Conservation (phyloP, 2,329 filamentous ascomycete genomes). For the Fusarium liriodendri region DNA sequence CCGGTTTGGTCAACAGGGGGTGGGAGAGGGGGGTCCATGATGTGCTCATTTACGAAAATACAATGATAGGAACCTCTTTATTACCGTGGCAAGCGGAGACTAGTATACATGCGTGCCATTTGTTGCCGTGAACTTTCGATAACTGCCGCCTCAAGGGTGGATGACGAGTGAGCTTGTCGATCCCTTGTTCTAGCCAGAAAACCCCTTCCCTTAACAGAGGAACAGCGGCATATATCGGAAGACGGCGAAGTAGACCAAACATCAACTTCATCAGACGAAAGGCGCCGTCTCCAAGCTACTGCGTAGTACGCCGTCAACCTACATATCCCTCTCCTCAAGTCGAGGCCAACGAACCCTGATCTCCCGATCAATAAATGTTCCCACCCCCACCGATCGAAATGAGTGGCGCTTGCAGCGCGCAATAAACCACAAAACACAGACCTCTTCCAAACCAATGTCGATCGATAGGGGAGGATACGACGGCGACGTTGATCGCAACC, state of each 20-base stretch:
- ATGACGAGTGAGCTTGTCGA: constrained; percentile 13
- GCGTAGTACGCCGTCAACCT: not conserved
- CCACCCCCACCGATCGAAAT: constrained; percentile 29
- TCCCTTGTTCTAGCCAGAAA: constrained; percentile 11
- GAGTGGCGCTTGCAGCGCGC: constrained; percentile 31
- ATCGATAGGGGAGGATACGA: constrained; percentile 12
- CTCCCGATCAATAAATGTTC: not conserved
- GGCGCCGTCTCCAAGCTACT: constrained; percentile 1
- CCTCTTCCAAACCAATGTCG: constrained; percentile 5
- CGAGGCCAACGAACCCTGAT: constrained; percentile 8
- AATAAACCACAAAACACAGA: not conserved
- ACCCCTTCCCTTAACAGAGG: not conserved
- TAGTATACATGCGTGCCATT: not conserved
- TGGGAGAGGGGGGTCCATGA: not conserved
- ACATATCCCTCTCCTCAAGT: not conserved
- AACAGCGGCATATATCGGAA: not conserved
- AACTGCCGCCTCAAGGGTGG: not conserved
- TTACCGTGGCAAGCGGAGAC: not conserved
- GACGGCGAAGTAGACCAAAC: not conserved
- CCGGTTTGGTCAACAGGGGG: not conserved
- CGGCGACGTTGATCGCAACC: not conserved
- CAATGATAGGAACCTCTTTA: not conserved
- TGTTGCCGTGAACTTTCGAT: not conserved
- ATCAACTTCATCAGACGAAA: not conserved
- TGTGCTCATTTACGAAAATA: not conserved